Conservation (phyloP, 2,329 filamentous ascomycete genomes). For the Epichloe baconii region DNA sequence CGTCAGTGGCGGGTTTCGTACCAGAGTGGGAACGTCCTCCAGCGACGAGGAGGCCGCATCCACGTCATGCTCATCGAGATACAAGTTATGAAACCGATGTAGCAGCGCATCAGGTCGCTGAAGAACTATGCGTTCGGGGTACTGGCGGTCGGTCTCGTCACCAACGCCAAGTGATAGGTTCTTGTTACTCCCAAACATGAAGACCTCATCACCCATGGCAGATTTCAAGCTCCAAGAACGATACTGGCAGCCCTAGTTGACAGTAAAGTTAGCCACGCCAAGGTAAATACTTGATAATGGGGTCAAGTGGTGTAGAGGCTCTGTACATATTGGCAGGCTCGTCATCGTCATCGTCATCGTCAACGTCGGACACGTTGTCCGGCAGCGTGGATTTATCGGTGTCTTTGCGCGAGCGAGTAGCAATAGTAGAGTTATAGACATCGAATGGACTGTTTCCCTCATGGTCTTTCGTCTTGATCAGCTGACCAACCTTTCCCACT, state of each 20-base stretch:
- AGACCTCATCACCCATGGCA: slow-evolving; percentile 64
- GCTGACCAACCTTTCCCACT: slow-evolving; percentile 50
- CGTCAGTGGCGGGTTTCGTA: slow-evolving; percentile 57
- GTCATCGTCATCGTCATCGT: slow-evolving; percentile 36
- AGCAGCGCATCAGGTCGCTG: slow-evolving; percentile 67
- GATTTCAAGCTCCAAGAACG: slow-evolving; percentile 10
- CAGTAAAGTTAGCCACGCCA: not conserved
- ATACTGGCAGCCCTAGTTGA: slow-evolving; percentile 9
- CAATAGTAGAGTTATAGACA: slow-evolving; percentile 78
- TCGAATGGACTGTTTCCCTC: slow-evolving; percentile 94
- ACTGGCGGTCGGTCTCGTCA: slow-evolving; percentile 92
- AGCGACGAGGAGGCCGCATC: slow-evolving; percentile 16
- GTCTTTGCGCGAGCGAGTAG: slow-evolving; percentile 53
- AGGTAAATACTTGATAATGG: not conserved
- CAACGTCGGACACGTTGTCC: slow-evolving; percentile 42
- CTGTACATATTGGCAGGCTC: slow-evolving; percentile 19
- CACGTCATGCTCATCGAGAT: slow-evolving; percentile 35
- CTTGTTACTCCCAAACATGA: slow-evolving; percentile 91
- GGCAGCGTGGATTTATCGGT: slow-evolving; percentile 32
- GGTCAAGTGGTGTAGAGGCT: not conserved
- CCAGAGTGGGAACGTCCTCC: slow-evolving; percentile 55
- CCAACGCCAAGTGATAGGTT: slow-evolving; percentile 86
- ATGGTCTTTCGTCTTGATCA: slow-evolving; percentile 91
- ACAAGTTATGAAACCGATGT: slow-evolving; percentile 58
- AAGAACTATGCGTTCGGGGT: slow-evolving; percentile 70